These are phyloP conservation scores for Cryptosporidium sp. DNA, from an alignment of 169 alveolate species.

Conservation along the genomic window DNA sequence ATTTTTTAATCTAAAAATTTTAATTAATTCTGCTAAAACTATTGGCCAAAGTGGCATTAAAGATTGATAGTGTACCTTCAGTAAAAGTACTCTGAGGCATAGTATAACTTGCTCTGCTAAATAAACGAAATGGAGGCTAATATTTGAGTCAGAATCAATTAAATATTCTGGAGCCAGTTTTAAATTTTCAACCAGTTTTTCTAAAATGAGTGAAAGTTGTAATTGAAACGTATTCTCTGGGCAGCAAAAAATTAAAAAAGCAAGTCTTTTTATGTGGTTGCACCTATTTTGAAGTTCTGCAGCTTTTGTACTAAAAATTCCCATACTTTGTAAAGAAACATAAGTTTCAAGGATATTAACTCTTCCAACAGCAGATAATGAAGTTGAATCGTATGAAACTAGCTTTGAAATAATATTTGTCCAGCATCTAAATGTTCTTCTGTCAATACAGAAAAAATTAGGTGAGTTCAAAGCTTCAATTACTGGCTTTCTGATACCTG, in stretches of 20 bases:
- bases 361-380: slow-evolving; percentile 55
- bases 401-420: slow-evolving; percentile 41
- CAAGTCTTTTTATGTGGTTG: slow-evolving; percentile 77
- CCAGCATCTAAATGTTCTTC: slow-evolving; percentile 77
- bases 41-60: slow-evolving; percentile 83
- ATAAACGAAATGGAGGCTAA: slow-evolving; percentile 44
- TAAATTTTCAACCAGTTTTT: slow-evolving; percentile 81
- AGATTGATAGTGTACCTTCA: slow-evolving; percentile 74
- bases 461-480: slow-evolving; percentile 72
- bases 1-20: slow-evolving; percentile 73
- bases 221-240: slow-evolving; percentile 80
- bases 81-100: slow-evolving; percentile 78
- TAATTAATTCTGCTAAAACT: slow-evolving; percentile 79
- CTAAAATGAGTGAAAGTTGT: slow-evolving; percentile 81
- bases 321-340: slow-evolving; percentile 51
- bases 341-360: slow-evolving; percentile 42
- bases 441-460: slow-evolving; percentile 70
- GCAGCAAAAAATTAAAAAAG: slow-evolving; percentile 83
- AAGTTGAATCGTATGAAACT: slow-evolving; percentile 24
- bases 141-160: slow-evolving; percentile 8
- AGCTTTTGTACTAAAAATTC: slow-evolving; percentile 79
- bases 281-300: slow-evolving; percentile 72
- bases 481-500: slow-evolving; percentile 75
- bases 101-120: slow-evolving; percentile 77
- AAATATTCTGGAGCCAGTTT: slow-evolving; percentile 66